phyloP scores from a whole-genome alignment of 2,329 filamentous ascomycete genomes.

The Clonostachys solani region DNA sequence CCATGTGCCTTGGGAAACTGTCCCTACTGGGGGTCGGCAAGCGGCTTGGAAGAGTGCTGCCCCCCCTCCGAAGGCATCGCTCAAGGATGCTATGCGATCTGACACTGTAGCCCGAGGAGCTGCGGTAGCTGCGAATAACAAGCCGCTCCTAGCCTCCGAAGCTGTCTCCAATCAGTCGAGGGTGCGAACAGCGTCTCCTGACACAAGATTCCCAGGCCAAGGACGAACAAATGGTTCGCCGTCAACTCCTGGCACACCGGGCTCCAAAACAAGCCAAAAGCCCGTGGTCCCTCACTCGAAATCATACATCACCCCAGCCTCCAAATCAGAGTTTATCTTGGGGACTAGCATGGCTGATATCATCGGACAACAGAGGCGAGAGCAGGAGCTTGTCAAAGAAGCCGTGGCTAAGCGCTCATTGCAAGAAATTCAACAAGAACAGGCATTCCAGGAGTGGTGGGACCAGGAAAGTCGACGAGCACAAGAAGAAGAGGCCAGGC shows the following conservation, averaged over 20 bases:
- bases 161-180: conserved; percentile 29
- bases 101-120: conserved; percentile 15
- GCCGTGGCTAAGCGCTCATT: conserved; percentile 83
- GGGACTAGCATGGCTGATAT: conserved; percentile 84
- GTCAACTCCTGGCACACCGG: conserved; percentile 14
- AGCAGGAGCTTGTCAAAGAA: conserved; percentile 79
- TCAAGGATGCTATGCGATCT: conserved; percentile 41
- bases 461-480: conserved; percentile 75
- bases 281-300: conserved; percentile 55
- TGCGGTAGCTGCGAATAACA: conserved; percentile 23
- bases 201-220: conserved; percentile 60
- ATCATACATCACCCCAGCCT: conserved; percentile 51
- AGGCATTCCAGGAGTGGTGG: conserved; percentile 97
- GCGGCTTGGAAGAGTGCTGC: conserved; percentile 57
- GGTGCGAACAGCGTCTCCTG: conserved; percentile 52
- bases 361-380: conserved; percentile 77
- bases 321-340: conserved; percentile 47
- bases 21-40: conserved; percentile 27
- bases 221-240: conserved; percentile 30
- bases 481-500: conserved; percentile 55
- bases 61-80: conserved; percentile 37
- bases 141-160: conserved; percentile 38
- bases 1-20: conserved; percentile 40
- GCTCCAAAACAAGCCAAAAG: conserved; percentile 23
- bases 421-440: conserved; percentile 93